Percentiles rank a stretch among this genome's conserved stretches.
phyloP scores from a whole-genome alignment of 768 basidiomycete species.

The Daedalea quercina region DNA sequence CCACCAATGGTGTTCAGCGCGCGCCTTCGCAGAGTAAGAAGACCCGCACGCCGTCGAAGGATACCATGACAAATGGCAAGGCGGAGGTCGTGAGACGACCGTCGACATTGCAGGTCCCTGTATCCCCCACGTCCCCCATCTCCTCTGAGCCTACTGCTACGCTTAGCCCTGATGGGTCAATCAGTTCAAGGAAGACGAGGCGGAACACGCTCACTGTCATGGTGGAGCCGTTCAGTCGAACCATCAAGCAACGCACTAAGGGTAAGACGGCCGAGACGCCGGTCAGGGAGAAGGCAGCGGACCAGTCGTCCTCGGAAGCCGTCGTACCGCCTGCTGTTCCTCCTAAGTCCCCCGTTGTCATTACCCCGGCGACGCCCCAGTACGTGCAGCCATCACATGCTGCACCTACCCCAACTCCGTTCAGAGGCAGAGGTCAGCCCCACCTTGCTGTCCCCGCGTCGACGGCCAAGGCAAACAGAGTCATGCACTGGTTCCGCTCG shows the following conservation, averaged over 20 bases:
- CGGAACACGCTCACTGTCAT: constrained; percentile 85
- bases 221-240: constrained; percentile 67
- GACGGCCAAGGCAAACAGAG: constrained; percentile 85
- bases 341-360: constrained; percentile 8
- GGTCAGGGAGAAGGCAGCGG: constrained; percentile 24
- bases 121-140: constrained; percentile 3
- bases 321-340: constrained; percentile 8
- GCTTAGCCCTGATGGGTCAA: constrained; percentile 29
- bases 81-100: constrained; percentile 20
- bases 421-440: constrained; percentile 20
- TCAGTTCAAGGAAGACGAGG: constrained; percentile 47
- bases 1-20: constrained; percentile 29
- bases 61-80: constrained; percentile 16
- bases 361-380: constrained; percentile 17
- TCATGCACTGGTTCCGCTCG: constrained; percentile 97
- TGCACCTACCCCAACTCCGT: constrained; percentile 21
- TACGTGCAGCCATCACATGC: constrained; percentile 21
- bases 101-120: constrained; percentile 25
- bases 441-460: constrained; percentile 50
- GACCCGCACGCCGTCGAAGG: constrained; percentile 15
- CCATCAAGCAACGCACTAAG: constrained; percentile 32
- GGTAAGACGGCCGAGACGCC: constrained; percentile 22
- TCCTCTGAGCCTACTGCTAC: constrained; percentile 14
- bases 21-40: constrained; percentile 35
- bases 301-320: constrained; percentile 6